Conservation (phyloP, 257 asterid genomes). For the Thymus quinquecostatus region DNA sequence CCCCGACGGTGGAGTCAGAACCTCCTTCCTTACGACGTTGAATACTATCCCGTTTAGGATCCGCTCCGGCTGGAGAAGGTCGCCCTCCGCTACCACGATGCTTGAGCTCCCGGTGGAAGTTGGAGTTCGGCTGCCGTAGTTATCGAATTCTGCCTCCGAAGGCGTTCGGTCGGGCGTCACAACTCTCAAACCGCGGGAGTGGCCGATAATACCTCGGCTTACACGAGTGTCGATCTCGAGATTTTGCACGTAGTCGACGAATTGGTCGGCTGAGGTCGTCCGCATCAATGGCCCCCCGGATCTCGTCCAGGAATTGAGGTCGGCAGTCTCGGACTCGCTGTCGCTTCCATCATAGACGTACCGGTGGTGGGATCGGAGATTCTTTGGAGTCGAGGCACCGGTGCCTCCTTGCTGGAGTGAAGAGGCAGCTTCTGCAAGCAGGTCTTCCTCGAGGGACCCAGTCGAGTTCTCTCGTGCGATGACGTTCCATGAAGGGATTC, state of each 20-base stretch:
- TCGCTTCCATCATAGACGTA: constrained; percentile 72
- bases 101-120: constrained; percentile 40
- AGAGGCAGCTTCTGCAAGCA: constrained; percentile 48
- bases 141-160: constrained; percentile 57
- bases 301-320: constrained; percentile 76
- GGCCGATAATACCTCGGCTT: constrained; percentile 39
- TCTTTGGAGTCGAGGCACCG: constrained; percentile 29
- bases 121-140: constrained; percentile 30
- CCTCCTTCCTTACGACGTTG: constrained; percentile 78
- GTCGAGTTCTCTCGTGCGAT: constrained; percentile 86
- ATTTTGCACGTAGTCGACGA: constrained; percentile 77
- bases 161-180: constrained; percentile 55
- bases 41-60: constrained; percentile 79
- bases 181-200: constrained; percentile 39
- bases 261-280: constrained; percentile 83
- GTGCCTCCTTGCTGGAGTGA: constrained; percentile 53
- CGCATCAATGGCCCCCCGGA: constrained; percentile 99
- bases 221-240: constrained; percentile 48
- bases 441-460: constrained; percentile 88
- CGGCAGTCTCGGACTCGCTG: constrained; percentile 76
- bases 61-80: constrained; percentile 79
- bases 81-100: constrained; percentile 78
- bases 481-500: constrained; percentile 95
- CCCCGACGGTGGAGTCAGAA: constrained; percentile 56
- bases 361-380: constrained; percentile 47